Percentiles rank a stretch among this genome's conserved stretches.
Evolutionary conservation across 371 early-diverging fungal species (phyloP).

Genomic region (Conidiobolus incongruus): DNA sequence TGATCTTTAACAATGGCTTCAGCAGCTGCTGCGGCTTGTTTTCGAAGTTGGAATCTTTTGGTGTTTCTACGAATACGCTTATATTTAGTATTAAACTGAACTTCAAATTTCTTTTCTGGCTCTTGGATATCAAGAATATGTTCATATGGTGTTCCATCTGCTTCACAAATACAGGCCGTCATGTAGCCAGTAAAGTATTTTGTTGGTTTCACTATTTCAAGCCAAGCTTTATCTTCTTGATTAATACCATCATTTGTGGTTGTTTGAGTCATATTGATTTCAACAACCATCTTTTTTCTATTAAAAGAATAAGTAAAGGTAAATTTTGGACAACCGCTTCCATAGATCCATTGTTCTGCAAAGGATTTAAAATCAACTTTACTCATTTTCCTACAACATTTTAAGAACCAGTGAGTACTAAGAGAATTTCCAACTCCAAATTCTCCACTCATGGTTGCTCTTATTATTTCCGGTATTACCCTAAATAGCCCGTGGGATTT

Average conservation of each 20-base stretch:
- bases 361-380: slow-evolving; percentile 59
- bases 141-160: slow-evolving; percentile 81
- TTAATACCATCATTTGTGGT: slow-evolving; percentile 34
- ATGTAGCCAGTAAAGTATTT: slow-evolving; percentile 45
- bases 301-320: slow-evolving; percentile 56
- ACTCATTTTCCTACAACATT: slow-evolving; percentile 46
- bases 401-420: slow-evolving; percentile 58
- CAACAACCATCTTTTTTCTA: slow-evolving; percentile 83
- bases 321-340: slow-evolving; percentile 72
- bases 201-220: not conserved
- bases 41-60: slow-evolving; percentile 52
- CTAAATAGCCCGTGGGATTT: slow-evolving; percentile 49
- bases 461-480: slow-evolving; percentile 53
- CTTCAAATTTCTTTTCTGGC: slow-evolving; percentile 46
- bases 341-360: slow-evolving; percentile 83
- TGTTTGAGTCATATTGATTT: slow-evolving; percentile 63
- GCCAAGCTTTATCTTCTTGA: not conserved
- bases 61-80: slow-evolving; percentile 77
- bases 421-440: slow-evolving; percentile 39
- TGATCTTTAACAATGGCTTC: slow-evolving; percentile 44
- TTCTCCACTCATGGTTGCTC: slow-evolving; percentile 63
- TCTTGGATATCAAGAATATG: slow-evolving; percentile 75
- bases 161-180: slow-evolving; percentile 79
- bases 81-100: slow-evolving; percentile 89
- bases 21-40: slow-evolving; percentile 53